Percentiles rank a stretch among this genome's conserved stretches.
Evolutionary conservation across 371 early-diverging fungal genomes (phyloP).

Genomic region (Mucor piriformis): DNA sequence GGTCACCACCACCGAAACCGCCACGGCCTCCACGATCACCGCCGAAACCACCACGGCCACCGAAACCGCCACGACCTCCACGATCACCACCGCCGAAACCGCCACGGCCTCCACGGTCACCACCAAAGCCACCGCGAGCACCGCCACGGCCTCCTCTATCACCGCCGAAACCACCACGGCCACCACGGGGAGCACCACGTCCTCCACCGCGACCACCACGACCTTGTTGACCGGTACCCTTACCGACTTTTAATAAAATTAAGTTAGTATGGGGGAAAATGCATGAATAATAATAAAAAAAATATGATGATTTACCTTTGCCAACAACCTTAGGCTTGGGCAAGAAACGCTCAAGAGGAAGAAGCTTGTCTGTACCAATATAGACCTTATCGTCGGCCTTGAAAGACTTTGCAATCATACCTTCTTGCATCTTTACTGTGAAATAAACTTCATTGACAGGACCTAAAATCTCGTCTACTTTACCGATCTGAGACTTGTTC

Average conservation of each 20-base stretch:
- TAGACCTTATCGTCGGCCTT: constrained; percentile 89
- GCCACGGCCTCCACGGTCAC: constrained; percentile 39
- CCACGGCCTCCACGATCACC: constrained; percentile 30
- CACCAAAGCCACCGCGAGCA: too few relatives aligned
- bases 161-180: constrained; percentile 38
- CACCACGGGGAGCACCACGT: constrained; percentile 33
- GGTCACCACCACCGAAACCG: constrained; percentile 15
- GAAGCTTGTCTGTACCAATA: constrained; percentile 90
- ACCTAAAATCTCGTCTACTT: constrained; percentile 99
- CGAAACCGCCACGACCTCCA: constrained; percentile 23
- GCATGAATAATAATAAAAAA: neutral
- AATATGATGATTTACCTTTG: constrained; percentile 48
- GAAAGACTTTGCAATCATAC: constrained; percentile 91
- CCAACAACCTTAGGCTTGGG: constrained; percentile 87
- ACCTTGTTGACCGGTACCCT: constrained; percentile 51
- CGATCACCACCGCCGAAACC: constrained; percentile 23
- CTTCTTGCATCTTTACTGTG: constrained; percentile 95
- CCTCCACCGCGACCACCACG: constrained; percentile 52
- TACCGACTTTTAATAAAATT: constrained; percentile 25
- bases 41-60: constrained; percentile 10
- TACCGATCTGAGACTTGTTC: constrained; percentile 98
- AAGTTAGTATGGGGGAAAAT: neutral
- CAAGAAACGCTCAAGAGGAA: constrained; percentile 96
- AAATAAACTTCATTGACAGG: constrained; percentile 97
- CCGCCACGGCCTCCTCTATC: constrained; percentile 9